Base-by-base conservation (phyloP, 192 early-diverging fungal genomes). In the Spizellomyces sp. region DNA sequence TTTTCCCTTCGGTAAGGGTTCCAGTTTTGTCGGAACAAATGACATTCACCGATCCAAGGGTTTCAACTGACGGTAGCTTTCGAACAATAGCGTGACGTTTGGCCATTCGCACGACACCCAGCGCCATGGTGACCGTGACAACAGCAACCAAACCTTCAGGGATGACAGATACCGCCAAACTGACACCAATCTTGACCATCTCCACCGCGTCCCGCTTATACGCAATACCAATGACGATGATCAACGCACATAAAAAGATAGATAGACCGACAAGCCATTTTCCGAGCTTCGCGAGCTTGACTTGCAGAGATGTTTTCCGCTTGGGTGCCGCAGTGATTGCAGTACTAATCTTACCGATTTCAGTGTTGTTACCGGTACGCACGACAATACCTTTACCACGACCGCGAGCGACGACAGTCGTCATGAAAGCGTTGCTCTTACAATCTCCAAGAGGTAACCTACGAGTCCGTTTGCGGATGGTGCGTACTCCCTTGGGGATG, bases 11-110 rank as follows among this genome's bases (percentile, higher is more conserved):
- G 6, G 96, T 99, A n/a, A 98, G 78, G 0, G 96, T 98, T 15
- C 96, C 96, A 7, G 86, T 88, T 73, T 99, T 99, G 78, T 99
- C 96, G 7, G 96, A 99, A 77, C 96, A 99, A 77, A 99, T 99
- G 50, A 92, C 90, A 6, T 94, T 96, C 12, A 99, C 94, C 58
- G 93, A 92, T 22, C 96, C 96, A 6, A 99, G 80, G 4, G 96
- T 95, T 81, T 99, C 96, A 5, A 99, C 94, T 0, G 96, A 92
- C 0, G 94, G 93, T 9, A 97, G 81, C 46, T 94, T 96, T 46
- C 95, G 83, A 8, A 99, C 94, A 44, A 99, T 94, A 15, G 94
- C 94, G 70, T 94, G 87, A 50, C 88, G 84, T 42, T 73, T 74
- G 0, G 96, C 94, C 96, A 99, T 98, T 41, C 95, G 86, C 43